Percentiles rank a stretch among this genome's conserved stretches.
Conservation (phyloP, 306 rosid genomes). For the Quercus engelmannii region DNA sequence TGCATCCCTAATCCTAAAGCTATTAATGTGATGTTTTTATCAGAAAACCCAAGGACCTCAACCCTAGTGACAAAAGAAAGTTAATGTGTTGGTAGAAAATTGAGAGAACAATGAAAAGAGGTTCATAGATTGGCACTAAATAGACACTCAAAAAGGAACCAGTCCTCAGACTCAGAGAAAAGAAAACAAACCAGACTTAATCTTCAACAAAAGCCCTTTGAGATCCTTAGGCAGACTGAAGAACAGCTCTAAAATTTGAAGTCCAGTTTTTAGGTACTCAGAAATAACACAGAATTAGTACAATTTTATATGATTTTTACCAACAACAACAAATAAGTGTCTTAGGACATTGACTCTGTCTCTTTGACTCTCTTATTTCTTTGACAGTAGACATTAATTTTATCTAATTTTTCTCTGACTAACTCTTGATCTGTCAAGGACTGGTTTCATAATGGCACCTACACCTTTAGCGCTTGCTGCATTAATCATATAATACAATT, state of each 20-base stretch:
- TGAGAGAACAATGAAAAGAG: not conserved
- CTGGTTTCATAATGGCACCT: not conserved
- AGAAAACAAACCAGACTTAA: no score
- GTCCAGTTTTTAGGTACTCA: no score
- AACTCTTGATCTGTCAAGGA: not conserved
- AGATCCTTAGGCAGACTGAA: no score
- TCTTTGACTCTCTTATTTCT: not conserved
- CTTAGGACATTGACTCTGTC: not conserved
- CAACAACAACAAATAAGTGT: not conserved
- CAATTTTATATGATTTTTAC: no score
- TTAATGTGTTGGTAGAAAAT: not conserved
- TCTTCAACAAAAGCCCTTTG: no score
- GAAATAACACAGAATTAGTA: no score
- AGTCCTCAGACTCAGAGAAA: not conserved
- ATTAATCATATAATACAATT: not conserved
- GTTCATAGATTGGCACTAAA: not conserved
- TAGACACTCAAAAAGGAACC: not conserved
- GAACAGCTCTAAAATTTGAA: no score
- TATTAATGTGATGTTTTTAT: not conserved
- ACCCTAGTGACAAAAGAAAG: not conserved
- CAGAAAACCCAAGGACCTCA: not conserved
- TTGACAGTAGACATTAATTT: not conserved
- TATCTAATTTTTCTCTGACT: not conserved
- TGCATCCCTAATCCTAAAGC: not conserved
- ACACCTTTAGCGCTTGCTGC: not conserved